These are phyloP conservation scores for Allium cepa DNA, from an alignment of 106 monocot genomes.

Conservation along the genomic window DNA sequence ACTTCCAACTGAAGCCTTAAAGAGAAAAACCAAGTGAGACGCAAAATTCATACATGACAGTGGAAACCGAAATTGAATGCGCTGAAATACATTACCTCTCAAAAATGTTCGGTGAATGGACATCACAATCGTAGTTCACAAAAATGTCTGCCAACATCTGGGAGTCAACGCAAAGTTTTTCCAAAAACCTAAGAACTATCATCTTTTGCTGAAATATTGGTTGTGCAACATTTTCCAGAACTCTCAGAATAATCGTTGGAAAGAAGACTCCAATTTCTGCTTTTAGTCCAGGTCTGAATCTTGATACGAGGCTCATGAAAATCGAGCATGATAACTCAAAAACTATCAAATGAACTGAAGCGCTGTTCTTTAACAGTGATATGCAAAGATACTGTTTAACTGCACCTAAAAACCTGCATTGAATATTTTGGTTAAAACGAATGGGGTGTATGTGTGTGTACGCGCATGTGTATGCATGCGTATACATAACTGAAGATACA, in stretches of 20 bases:
- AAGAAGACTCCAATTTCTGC: conserved; percentile 99
- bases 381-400: conserved; percentile 98
- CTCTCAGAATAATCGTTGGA: conserved; percentile 97
- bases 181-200: conserved; percentile 94
- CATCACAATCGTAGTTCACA: conserved; percentile 98
- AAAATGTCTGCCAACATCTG: conserved; percentile 98
- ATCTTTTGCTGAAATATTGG: conserved; percentile 98
- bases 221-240: conserved; percentile 96
- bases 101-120: conserved; percentile 96
- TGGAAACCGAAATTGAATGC: no score
- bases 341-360: conserved; percentile 89
- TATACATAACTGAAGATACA: no score
- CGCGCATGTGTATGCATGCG: no score
- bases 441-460: no score
- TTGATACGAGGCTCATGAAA: conserved; percentile 93
- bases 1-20: no score
- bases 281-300: conserved; percentile 95
- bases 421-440: no score
- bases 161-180: conserved; percentile 87
- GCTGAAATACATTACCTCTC: conserved; percentile 61
- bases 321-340: conserved; percentile 98
- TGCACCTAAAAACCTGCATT: conserved; percentile 89
- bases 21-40: no score
- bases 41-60: no score
- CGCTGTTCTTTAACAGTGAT: conserved; percentile 96